Conservation (phyloP, 345 rosid genomes). For the Citrus hindsii region DNA sequence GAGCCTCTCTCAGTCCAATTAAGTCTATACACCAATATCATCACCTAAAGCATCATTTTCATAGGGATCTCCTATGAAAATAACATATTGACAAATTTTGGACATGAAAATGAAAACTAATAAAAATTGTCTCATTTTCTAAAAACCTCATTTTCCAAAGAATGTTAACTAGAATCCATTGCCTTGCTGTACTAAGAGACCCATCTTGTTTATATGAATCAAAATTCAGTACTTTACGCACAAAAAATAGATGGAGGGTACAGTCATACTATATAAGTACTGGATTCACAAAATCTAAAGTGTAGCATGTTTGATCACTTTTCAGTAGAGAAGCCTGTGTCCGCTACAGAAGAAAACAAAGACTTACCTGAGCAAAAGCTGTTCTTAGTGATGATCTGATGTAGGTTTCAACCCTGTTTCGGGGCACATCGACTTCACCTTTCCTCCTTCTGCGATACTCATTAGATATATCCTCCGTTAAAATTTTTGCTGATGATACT, state of each 20-base stretch:
- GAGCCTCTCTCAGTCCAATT: neutral
- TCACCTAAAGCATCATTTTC: neutral
- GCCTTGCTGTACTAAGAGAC: neutral
- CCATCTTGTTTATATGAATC: neutral
- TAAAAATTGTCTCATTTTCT: neutral
- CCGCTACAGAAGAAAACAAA: neutral
- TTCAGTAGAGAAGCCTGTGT: neutral
- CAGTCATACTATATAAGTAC: slow-evolving; percentile 5
- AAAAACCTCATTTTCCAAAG: neutral
- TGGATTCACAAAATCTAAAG: neutral
- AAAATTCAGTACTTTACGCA: neutral
- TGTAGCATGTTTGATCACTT: neutral
- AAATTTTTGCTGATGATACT: slow-evolving; percentile 80
- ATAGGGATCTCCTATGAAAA: neutral
- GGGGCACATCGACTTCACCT: slow-evolving; percentile 82
- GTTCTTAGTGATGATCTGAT: slow-evolving; percentile 96
- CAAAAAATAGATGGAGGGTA: neutral
- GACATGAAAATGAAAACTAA: neutral
- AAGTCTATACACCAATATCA: neutral
- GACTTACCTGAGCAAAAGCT: slow-evolving; percentile 97
- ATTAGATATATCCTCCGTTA: slow-evolving; percentile 91
- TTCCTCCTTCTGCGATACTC: slow-evolving; percentile 90
- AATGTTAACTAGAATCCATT: neutral
- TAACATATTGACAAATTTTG: neutral
- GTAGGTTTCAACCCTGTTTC: slow-evolving; percentile 84